Evolutionary conservation across 75 land plant genomes (phyloP).

Genomic region (Ceratopteris richardii): DNA sequence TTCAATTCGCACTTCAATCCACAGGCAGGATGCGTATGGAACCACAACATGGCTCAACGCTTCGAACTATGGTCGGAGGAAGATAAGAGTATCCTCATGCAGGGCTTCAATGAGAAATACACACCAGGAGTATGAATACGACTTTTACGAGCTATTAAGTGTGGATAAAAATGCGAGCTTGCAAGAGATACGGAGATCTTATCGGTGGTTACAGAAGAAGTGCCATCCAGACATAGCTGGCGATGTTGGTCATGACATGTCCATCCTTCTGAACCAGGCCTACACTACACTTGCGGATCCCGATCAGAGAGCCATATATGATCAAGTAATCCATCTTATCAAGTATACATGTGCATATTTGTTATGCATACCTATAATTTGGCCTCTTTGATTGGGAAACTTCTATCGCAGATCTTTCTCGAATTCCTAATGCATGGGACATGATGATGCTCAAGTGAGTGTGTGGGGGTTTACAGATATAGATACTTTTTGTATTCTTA

Average conservation of each 20-base stretch:
- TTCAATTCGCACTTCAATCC: no score
- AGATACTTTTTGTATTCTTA: no score
- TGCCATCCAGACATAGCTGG: conserved; percentile 99
- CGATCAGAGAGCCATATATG: conserved; percentile 46
- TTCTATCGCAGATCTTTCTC: no score
- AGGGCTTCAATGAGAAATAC: conserved; percentile 5
- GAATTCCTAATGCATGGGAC: no score
- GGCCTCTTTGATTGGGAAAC: no score
- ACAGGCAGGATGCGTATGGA: no score
- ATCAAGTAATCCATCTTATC: conserved; percentile 43
- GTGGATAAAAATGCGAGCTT: conserved; percentile 52
- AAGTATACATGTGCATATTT: no score
- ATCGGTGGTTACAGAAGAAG: conserved; percentile 76
- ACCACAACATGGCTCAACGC: not conserved
- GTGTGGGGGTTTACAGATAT: no score
- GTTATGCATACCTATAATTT: no score
- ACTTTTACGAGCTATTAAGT: conserved; percentile 81
- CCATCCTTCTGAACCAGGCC: conserved; percentile 84
- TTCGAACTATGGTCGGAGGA: not conserved
- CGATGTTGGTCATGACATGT: conserved; percentile 81
- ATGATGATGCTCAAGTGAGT: no score
- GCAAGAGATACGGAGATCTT: conserved; percentile 60
- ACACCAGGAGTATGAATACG: conserved; percentile 35
- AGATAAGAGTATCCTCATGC: not conserved
- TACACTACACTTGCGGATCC: conserved; percentile 77